A percentile compares a stretch with the other conserved stretches of the same genome.
Evolutionary conservation across 352 stramenopile species (phyloP).

Genomic region (Globisporangium okanoganense): DNA sequence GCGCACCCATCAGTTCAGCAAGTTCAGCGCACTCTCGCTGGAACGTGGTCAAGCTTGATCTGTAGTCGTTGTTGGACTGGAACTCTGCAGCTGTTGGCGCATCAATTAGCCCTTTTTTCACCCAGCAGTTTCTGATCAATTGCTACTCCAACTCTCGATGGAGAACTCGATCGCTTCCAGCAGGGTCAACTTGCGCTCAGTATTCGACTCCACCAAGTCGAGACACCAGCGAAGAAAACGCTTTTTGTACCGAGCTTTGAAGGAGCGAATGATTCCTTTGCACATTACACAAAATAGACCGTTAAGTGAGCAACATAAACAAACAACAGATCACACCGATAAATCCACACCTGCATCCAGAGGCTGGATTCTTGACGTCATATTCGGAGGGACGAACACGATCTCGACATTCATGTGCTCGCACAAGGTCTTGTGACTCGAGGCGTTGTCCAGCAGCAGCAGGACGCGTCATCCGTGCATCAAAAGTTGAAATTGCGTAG

Average conservation of each 20-base stretch:
- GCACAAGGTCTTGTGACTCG: neutral
- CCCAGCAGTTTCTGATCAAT: slow-evolving; percentile 1
- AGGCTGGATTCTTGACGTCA: slow-evolving; percentile 1
- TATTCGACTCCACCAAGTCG: slow-evolving; percentile 1
- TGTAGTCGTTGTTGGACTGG: no score
- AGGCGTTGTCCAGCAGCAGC: neutral
- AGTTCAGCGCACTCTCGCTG: no score
- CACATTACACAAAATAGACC: neutral
- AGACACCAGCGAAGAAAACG: slow-evolving; percentile 1
- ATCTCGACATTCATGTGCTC: neutral
- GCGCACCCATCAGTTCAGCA: no score
- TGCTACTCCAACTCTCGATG: neutral
- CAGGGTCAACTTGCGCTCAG: neutral
- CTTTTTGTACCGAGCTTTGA: neutral
- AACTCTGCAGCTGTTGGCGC: no score
- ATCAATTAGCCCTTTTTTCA: neutral
- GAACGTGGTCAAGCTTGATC: no score
- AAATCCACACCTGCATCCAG: slow-evolving; percentile 2
- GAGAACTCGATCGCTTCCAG: slow-evolving; percentile 2
- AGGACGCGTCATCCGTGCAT: neutral
- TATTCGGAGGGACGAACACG: neutral
- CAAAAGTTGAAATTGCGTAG: slow-evolving; percentile 1
- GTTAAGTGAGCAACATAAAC: slow-evolving; percentile 1
- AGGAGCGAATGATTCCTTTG: neutral
- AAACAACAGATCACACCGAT: neutral